These are phyloP conservation scores for Hypoxylon sp. DNA, from an alignment of 2,329 filamentous ascomycete species.

Conservation along the genomic window DNA sequence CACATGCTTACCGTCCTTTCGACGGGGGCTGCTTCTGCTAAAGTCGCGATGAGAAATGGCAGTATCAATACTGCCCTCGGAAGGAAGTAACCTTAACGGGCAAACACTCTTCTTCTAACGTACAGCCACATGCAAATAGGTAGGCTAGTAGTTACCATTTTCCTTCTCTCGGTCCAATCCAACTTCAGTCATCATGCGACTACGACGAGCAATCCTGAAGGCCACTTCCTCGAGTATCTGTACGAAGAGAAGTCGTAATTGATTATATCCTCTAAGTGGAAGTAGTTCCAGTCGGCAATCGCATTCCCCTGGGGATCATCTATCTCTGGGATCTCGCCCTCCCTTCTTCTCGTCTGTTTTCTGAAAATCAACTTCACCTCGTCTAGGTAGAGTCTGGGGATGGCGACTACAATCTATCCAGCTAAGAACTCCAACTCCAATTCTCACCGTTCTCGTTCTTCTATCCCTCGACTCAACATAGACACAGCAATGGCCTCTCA, in stretches of 20 bases:
- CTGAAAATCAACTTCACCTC: conserved; percentile 19
- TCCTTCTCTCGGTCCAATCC: neutral
- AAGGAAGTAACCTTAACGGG: neutral
- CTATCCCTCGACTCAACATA: conserved; percentile 36
- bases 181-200: neutral
- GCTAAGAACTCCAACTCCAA: conserved; percentile 25
- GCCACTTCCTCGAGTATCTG: conserved; percentile 11
- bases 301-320: conserved; percentile 4
- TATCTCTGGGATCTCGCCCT: conserved; percentile 5
- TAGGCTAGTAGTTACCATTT: conserved; percentile 1
- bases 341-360: conserved; percentile 4
- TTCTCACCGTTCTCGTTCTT: conserved; percentile 33
- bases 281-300: conserved; percentile 12
- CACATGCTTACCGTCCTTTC: neutral
- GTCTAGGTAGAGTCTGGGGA: conserved; percentile 27
- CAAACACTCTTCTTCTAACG: neutral
- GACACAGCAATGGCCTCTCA: conserved; percentile 36
- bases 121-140: neutral
- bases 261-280: conserved; percentile 1
- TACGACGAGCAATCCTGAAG: conserved; percentile 6
- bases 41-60: neutral
- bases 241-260: conserved; percentile 9
- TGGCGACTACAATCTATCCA: conserved; percentile 42
- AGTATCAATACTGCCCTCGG: neutral
- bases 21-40: neutral